phyloP scores from a whole-genome alignment of 2,329 filamentous ascomycete species.

The Xylaria sp. region DNA sequence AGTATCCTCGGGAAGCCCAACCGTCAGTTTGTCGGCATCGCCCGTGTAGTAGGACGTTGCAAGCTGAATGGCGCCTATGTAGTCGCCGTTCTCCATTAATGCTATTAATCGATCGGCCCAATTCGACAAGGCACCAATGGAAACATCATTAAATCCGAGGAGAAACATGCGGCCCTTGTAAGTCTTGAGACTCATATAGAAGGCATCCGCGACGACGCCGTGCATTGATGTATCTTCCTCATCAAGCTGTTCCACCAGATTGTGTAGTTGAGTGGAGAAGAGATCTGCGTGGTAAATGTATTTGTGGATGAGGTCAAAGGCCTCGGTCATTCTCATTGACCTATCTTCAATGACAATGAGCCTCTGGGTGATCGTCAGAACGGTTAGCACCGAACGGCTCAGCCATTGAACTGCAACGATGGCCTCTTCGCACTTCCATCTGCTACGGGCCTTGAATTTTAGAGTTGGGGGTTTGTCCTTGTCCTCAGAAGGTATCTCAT shows the following conservation, averaged over 20 bases:
- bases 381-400: conserved; percentile 85
- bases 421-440: conserved; percentile 92
- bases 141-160: conserved; percentile 90
- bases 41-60: conserved; percentile 92
- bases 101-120: conserved; percentile 95
- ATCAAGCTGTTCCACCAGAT: conserved; percentile 83
- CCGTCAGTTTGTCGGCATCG: conserved; percentile 88
- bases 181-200: conserved; percentile 94
- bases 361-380: conserved; percentile 92
- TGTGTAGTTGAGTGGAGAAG: conserved; percentile 85
- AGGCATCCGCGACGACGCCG: conserved; percentile 94
- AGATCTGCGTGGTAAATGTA: conserved; percentile 91
- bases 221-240: conserved; percentile 89
- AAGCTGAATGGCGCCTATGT: conserved; percentile 85
- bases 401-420: conserved; percentile 98
- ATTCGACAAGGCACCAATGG: conserved; percentile 89
- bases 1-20: conserved; percentile 88
- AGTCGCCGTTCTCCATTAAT: conserved; percentile 96
- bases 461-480: conserved; percentile 78
- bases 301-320: conserved; percentile 87
- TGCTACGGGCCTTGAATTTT: conserved; percentile 78
- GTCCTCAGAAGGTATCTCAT: conserved; percentile 69
- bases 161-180: conserved; percentile 95
- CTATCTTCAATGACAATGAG: conserved; percentile 90
- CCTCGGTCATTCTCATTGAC: conserved; percentile 87